Base-by-base conservation (phyloP, 805 yeast species). In the Sugiyamaella lignohabitans region DNA sequence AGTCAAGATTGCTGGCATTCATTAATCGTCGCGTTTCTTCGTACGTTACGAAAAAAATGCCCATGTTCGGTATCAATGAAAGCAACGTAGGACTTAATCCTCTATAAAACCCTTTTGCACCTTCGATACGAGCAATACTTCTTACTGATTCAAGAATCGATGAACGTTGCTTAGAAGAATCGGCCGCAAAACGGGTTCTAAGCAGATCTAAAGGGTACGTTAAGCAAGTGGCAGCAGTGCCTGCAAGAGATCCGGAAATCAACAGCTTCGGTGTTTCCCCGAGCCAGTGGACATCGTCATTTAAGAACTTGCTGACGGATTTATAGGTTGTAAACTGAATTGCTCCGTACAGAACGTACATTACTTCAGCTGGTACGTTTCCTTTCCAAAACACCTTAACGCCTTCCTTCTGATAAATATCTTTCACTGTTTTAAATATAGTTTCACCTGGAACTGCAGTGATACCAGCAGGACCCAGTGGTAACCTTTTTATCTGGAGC, bases 141-240 rank as follows among this genome's bases (percentile, higher is more conserved):
- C 17, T 29, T 16, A 40, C 23, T 11, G 48, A 32, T 6, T 23
- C 16, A 2, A 35, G 41, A 5, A 41, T 40, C 40, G 67, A 65
- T 8, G 38, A 40, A 11, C 40, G 5, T 22, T 17, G 32, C 6
- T n/a, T 8, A 8, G 48, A 30, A 27, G 14, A 23, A 57, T 80
- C 80, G 2, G 89, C 91, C 1, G 87, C 95, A 42, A 88, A 73
- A 45, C 95, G 70, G 0, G 98, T 93, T 44, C 98, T 67, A 38
- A 93, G 64, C n/a, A 87, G 72, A 62, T 93, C 98, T 57, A 87
- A 80, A 1, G 98, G 98, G 60, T 93, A 93, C 1, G 97, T 84
- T 1, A 69, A 60, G 0, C 76, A 41, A 0, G 96, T 86, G 23
- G 95, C 86, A 0, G 77, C 57, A 19, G 80, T 66, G 0, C 98